phyloP scores from a whole-genome alignment of 345 rosid species.

The Eucalyptus regnans region DNA sequence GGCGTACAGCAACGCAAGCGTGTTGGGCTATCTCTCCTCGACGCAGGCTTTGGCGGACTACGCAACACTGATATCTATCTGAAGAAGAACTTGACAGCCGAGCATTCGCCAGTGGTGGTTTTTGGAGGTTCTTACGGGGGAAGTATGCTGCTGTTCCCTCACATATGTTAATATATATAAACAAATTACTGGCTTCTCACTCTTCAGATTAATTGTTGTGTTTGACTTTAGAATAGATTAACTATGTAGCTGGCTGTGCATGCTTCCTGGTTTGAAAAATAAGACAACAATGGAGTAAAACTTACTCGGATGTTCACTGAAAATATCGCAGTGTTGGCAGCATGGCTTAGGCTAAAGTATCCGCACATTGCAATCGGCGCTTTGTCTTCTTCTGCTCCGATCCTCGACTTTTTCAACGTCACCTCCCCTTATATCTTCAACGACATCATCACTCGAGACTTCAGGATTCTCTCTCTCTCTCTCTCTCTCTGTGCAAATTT shows the following conservation, averaged over 20 bases:
- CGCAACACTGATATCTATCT: slow-evolving; percentile 52
- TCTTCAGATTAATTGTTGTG: too few species aligned
- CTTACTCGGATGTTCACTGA: too few species aligned
- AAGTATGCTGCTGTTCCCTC: slow-evolving; percentile 46
- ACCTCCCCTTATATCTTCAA: slow-evolving; percentile 63
- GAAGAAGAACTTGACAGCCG: slow-evolving; percentile 61
- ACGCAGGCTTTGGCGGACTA: slow-evolving; percentile 76
- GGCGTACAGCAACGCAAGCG: slow-evolving; percentile 35
- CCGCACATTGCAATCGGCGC: slow-evolving; percentile 72
- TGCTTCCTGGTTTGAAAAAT: too few species aligned
- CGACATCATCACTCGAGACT: slow-evolving; percentile 61
- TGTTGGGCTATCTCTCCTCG: slow-evolving; percentile 59
- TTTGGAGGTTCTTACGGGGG: slow-evolving; percentile 90
- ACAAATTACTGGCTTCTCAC: too few species aligned
- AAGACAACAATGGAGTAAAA: too few species aligned
- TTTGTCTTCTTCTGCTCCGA: slow-evolving; percentile 70
- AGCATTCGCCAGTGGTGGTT: slow-evolving; percentile 70
- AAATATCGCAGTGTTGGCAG: slow-evolving; percentile 63
- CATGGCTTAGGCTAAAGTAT: slow-evolving; percentile 78
- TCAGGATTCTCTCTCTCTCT: slow-evolving; percentile 25
- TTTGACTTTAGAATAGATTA: too few species aligned
- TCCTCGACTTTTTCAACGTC: slow-evolving; percentile 52
- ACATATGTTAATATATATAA: too few species aligned
- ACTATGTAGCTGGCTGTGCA: neutral
- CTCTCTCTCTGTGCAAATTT: too few species aligned